Base-by-base conservation (phyloP, 225 moss, liverwort and hornwort species). In the Marchantia paleacea region DNA sequence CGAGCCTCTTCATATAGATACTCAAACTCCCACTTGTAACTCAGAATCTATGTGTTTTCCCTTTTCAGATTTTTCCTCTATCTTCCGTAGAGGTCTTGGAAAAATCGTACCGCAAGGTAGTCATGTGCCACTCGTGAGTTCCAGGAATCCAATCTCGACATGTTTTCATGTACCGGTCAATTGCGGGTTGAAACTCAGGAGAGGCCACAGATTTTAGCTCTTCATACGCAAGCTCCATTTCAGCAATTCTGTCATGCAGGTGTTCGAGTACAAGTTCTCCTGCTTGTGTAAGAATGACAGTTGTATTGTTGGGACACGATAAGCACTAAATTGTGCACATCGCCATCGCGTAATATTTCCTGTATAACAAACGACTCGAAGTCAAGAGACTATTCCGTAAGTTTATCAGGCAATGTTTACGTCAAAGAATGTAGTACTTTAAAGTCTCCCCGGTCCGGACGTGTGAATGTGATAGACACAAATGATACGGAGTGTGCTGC, bases 191-290 rank as follows among this genome's bases (percentile, higher is more conserved):
- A 47, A 29, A 75, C 53, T 74, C 52, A 28, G 73, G 22, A 28
- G 73, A 52, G 16, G 73, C 52, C 24, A 26, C 52, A 12, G 39
- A 16, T 28, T 47, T 55, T 26, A 75, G 22, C 25, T 75, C 3
- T 47, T 57, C 55, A 12, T 55, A 75, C 30, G 55, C 55, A 29
- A 11, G 75, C 57, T 75, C 75, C 75, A 75, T 75, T 3, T 75
- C 75, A 18, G 28, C 73, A 54, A 74, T 52, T n/a, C 73, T 74
- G 10, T 54, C 24, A 15, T 52, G 22, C 15, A 74, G 15, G 0
- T 55, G 6, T 30, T 55, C 28, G 28, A 55, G 31, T 4, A 19
- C 75, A 55, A 55, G 55, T 47, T 58, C 29, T 30, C 75, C 55
- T 7, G 55, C 75, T 60, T 75, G 55, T 28, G 20, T 75, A 58